phyloP scores from a whole-genome alignment of 495 filamentous ascomycete genomes.

The Lophiotrema nucula region DNA sequence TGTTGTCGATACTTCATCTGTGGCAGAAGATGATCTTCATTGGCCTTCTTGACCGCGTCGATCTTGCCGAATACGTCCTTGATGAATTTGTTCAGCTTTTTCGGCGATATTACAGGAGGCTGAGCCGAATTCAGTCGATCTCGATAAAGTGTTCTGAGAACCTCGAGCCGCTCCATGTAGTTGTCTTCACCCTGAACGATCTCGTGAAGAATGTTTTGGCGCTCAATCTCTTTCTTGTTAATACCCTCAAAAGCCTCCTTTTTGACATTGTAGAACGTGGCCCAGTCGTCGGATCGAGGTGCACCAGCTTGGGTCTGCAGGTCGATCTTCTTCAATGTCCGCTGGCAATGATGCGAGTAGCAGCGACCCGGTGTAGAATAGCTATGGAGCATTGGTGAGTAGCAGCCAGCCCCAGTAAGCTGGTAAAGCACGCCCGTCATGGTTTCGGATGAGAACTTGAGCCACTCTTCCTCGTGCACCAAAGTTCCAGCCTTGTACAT shows the following conservation, averaged over 20 bases:
- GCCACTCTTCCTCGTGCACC: slow-evolving; percentile 93
- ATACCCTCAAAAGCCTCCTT: slow-evolving; percentile 68
- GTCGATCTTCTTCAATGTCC: slow-evolving; percentile 93
- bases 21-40: slow-evolving; percentile 89
- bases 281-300: slow-evolving; percentile 79
- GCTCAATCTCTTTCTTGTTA: slow-evolving; percentile 82
- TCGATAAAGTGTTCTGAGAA: slow-evolving; percentile 80
- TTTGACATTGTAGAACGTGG: slow-evolving; percentile 81
- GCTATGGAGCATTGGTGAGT: slow-evolving; percentile 78
- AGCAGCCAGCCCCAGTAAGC: slow-evolving; percentile 89
- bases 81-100: slow-evolving; percentile 73
- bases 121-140: slow-evolving; percentile 72
- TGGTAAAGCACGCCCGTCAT: slow-evolving; percentile 90
- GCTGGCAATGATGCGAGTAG: slow-evolving; percentile 90
- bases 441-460: slow-evolving; percentile 75
- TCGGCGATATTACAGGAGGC: slow-evolving; percentile 76
- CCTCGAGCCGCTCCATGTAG: slow-evolving; percentile 83
- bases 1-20: slow-evolving; percentile 97
- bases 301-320: slow-evolving; percentile 67
- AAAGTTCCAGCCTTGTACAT: slow-evolving; percentile 80
- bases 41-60: slow-evolving; percentile 84
- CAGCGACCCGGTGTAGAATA: slow-evolving; percentile 73
- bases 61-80: slow-evolving; percentile 85
- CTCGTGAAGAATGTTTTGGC: slow-evolving; percentile 94
- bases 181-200: slow-evolving; percentile 91